Evolutionary conservation across 768 basidiomycete genomes (phyloP), one percentile per base, ranked within the genome.

Genomic region (Gyrodon lividus): DNA sequence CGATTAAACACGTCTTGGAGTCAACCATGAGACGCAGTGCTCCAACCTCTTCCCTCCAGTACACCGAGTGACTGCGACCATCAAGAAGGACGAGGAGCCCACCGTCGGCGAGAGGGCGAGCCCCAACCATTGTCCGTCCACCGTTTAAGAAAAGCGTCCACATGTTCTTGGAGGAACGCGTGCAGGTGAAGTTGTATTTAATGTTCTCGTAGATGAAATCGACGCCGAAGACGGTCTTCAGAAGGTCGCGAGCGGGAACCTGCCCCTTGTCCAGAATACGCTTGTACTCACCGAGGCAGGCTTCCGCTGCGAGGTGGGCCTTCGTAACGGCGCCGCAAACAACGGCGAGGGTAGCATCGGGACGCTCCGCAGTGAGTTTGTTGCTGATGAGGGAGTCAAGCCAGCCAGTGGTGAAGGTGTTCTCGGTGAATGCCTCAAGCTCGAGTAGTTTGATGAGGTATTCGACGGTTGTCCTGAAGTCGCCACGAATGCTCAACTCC

Each of bases 71-170:
- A 68, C 93, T 95, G 66, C 88, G 89, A 50, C 92, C 96, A 62
- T 95, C 91, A 52, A 99, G 79, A 24, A 92, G 77, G 52, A 98
- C 82, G 53, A 99, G 81, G 26, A 99, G 78, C 56, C 97, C 97
- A 43, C 96, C 96, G 63, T 98, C 97, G 43, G 92, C 94, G 47
- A 99, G 79, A 40, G 92, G 86, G 39, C 96, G 85, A 30, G 91
- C 90, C 28, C 93, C 96, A 31, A 98, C 92, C 74, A 89, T 77
- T 14, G 92, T 95, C 48, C 90, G 81, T 5, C 92, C 93, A 55
- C 97, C 97, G 63, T 99, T 98, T 60, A 99, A 79, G 75, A 92
- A 99, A 40, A 99, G 83, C 2, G 92, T 92, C 92, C 95, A 99
- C 5, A 81, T 78, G 41, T 85, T 92, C 45, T 79, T 78, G 6